Base-by-base conservation (phyloP, 1,284 basidiomycete genomes). In the Cryptococcus wingfieldii region DNA sequence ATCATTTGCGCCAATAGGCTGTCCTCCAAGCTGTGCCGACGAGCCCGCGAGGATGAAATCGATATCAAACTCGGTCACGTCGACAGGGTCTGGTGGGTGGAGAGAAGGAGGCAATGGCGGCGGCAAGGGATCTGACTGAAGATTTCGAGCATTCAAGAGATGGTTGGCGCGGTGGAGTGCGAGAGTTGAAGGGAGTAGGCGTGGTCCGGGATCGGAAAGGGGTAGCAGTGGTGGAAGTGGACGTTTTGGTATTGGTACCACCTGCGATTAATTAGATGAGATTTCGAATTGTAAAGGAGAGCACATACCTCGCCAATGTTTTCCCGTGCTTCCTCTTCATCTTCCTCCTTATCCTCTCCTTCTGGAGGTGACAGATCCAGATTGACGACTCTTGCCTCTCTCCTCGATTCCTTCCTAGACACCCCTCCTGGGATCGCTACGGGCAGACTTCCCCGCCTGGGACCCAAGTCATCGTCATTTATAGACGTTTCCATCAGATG, bases 31-130 rank as follows among this genome's bases (percentile, higher is more conserved):
- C 39, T 75, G 68, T 0, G 71, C 54, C 46, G 60, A 63, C 1
- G 75, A 74, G 1, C 74, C 76, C 27, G 75, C 70, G 19, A 79
- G 71, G 60, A 79, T 79, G 55, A 78, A 79, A 57, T 77, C 77
- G 27, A 79, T 74, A 60, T 79, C 78, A 60, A 79, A 78, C 51
- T 77, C 77, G 31, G 76, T 70, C n/a, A 77, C 63, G 55, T 77
- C 76, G 51, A 78, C 71, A 1, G 77, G 72, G 14, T 68, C 67
- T 19, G 76, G 76, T 16, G 76, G 76, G 52, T 78, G 76, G 7
- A 77, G 63, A 8, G 74, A 72, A 6, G 72, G 67, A 4, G 75
- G 72, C 4, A 78, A 58, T 10, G 75, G 74, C 50, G 75, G 71
- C 12, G 77, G 77, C 12, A 78, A 60, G 14, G 74, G 76, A 43